These are phyloP conservation scores for Claviceps purpurea DNA, from an alignment of 2,329 filamentous ascomycete genomes.

Conservation along the genomic window DNA sequence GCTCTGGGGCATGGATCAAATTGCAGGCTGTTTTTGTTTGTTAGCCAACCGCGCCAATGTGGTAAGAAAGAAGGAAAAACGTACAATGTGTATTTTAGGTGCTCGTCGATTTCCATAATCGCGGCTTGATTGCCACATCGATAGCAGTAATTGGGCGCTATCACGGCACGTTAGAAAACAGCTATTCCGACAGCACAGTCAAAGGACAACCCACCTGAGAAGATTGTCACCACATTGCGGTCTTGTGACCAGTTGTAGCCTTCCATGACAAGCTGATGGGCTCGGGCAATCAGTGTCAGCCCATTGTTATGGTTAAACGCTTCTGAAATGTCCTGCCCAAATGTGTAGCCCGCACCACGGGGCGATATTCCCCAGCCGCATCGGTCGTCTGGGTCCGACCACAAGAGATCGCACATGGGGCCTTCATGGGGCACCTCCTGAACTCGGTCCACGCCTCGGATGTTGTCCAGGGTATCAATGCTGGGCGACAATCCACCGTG, in stretches of 20 bases:
- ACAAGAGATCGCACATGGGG: slow-evolving; percentile 94
- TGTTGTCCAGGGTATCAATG: slow-evolving; percentile 91
- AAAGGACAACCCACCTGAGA: slow-evolving; percentile 53
- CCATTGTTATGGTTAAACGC: slow-evolving; percentile 99
- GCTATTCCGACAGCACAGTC: neutral
- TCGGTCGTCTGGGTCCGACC: slow-evolving; percentile 95
- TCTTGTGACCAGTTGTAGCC: slow-evolving; percentile 99
- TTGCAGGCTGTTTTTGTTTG: slow-evolving; percentile 58
- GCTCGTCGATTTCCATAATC: slow-evolving; percentile 99
- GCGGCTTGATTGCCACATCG: slow-evolving; percentile 97
- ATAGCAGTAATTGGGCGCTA: slow-evolving; percentile 91
- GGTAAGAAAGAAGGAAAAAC: slow-evolving; percentile 23
- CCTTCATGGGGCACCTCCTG: slow-evolving; percentile 98
- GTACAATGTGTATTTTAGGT: slow-evolving; percentile 98
- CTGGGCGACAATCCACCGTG: slow-evolving; percentile 95
- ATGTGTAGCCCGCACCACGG: slow-evolving; percentile 87
- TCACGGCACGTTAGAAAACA: slow-evolving; percentile 1
- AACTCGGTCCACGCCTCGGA: slow-evolving; percentile 85
- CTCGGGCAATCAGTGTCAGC: slow-evolving; percentile 84
- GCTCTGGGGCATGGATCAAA: slow-evolving; percentile 97
- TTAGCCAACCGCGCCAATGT: slow-evolving; percentile 12
- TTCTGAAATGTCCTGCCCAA: slow-evolving; percentile 94
- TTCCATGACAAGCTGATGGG: slow-evolving; percentile 98
- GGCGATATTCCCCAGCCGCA: slow-evolving; percentile 95
- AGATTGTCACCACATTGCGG: slow-evolving; percentile 95